Percentiles rank a stretch among this genome's conserved stretches.
Conservation (phyloP, 2,329 filamentous ascomycete species). For the Trichoderma koningiopsis region DNA sequence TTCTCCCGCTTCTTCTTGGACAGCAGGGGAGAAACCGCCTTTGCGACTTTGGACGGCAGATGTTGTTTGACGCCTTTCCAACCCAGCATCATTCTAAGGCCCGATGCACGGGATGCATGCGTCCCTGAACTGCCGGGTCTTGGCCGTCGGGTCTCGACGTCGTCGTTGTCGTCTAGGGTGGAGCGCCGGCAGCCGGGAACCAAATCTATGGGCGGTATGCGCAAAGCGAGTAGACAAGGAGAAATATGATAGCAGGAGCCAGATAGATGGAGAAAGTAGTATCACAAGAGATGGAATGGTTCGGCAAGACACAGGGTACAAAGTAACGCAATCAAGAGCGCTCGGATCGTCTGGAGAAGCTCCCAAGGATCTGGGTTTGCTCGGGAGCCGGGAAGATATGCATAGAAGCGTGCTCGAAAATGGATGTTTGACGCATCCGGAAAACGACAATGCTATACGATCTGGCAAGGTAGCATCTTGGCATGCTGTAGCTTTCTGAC, state of each 20-base stretch:
- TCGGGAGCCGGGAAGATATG: neutral
- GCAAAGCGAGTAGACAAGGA: neutral
- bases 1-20: slow-evolving; percentile 37
- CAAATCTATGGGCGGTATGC: neutral
- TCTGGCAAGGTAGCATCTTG: slow-evolving; percentile 25
- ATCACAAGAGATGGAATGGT: neutral
- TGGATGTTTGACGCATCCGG: slow-evolving; percentile 13
- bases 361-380: slow-evolving; percentile 1
- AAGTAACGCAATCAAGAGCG: slow-evolving; percentile 8
- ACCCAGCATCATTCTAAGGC: slow-evolving; percentile 37
- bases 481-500: slow-evolving; percentile 24
- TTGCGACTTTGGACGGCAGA: slow-evolving; percentile 39
- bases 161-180: neutral
- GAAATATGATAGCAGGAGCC: neutral
- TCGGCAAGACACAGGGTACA: neutral
- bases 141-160: neutral
- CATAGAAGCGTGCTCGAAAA: neutral
- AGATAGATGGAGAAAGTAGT: neutral
- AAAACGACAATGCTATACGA: slow-evolving; percentile 20
- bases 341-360: neutral
- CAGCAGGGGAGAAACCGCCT: slow-evolving; percentile 34
- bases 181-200: neutral
- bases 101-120: slow-evolving; percentile 14
- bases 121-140: slow-evolving; percentile 7
- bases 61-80: slow-evolving; percentile 44